phyloP scores from a whole-genome alignment of 1,284 basidiomycete species.

The Gymnopus androsaceus region DNA sequence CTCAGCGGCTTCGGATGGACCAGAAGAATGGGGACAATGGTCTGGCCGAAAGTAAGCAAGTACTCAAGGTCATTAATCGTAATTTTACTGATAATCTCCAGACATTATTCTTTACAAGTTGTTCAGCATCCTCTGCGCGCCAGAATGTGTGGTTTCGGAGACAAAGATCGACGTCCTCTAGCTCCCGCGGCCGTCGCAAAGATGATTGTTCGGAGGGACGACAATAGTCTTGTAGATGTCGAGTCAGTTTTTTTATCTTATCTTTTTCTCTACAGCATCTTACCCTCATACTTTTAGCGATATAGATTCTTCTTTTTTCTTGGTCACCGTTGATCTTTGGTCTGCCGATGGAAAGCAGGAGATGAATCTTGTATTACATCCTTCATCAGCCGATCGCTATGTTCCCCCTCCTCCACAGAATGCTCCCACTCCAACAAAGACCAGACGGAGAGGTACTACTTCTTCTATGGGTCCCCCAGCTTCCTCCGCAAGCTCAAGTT shows the following conservation, averaged over 20 bases:
- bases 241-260: conserved; percentile 56
- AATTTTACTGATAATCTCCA: conserved; percentile 31
- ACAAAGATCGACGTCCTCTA: conserved; percentile 90
- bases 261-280: conserved; percentile 18
- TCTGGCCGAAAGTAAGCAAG: conserved; percentile 54
- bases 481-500: conserved; percentile 17
- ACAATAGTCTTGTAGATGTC: conserved; percentile 70
- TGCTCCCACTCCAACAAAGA: conserved; percentile 44
- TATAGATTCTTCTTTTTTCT: conserved; percentile 81
- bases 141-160: conserved; percentile 92
- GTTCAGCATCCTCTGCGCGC: conserved; percentile 86
- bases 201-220: conserved; percentile 70
- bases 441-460: conserved; percentile 45
- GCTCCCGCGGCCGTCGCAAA: conserved; percentile 88
- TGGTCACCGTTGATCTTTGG: conserved; percentile 89
- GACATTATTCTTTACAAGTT: conserved; percentile 80
- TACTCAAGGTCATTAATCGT: conserved; percentile 17
- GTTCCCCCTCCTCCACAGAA: conserved; percentile 41
- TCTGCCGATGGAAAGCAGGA: conserved; percentile 78
- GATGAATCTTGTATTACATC: conserved; percentile 85
- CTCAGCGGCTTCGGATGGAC: conserved; percentile 33
- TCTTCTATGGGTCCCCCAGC: conserved; percentile 22
- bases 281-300: conserved; percentile 56
- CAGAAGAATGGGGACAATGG: conserved; percentile 63
- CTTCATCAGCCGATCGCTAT: conserved; percentile 74